Conservation (phyloP, 305 asterid species). For the Fraxinus dipetala region DNA sequence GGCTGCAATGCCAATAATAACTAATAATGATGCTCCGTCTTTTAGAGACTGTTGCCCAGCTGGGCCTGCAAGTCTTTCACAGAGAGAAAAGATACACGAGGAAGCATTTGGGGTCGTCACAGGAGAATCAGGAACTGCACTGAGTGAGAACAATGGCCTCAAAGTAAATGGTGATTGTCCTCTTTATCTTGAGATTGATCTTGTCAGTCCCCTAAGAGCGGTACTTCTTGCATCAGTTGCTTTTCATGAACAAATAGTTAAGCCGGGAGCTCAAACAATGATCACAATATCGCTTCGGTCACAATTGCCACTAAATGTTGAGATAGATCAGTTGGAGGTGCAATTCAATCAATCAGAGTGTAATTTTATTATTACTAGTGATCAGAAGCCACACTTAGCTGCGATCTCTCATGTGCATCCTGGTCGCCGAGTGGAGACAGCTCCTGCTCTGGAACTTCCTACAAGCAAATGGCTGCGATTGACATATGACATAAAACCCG, state of each 20-base stretch:
- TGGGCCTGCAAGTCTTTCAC: conserved; percentile 67
- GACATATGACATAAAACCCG: conserved; percentile 83
- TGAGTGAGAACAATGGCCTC: conserved; percentile 40
- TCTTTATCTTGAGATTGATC: conserved; percentile 93
- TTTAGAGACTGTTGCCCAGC: conserved; percentile 75
- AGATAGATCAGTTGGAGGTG: conserved; percentile 95
- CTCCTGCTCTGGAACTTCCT: conserved; percentile 65
- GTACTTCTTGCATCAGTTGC: conserved; percentile 92
- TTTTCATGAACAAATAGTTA: conserved; percentile 87
- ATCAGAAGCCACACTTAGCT: conserved; percentile 70
- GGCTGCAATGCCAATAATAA: conserved; percentile 85
- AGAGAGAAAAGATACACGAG: conserved; percentile 68
- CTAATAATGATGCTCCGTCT: conserved; percentile 33
- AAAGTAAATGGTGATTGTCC: conserved; percentile 69
- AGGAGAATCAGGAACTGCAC: conserved; percentile 50
- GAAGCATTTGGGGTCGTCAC: conserved; percentile 79
- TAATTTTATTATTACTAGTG: conserved; percentile 77
- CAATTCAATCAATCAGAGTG: conserved; percentile 93
- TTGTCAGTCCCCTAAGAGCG: conserved; percentile 82
- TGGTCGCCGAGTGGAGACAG: conserved; percentile 84
- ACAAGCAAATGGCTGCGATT: conserved; percentile 87
- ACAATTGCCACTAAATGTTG: conserved; percentile 70
- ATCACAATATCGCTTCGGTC: conserved; percentile 80
- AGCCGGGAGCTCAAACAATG: conserved; percentile 75
- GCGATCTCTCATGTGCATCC: conserved; percentile 64